These are phyloP conservation scores for Dentipellis sp. DNA, from an alignment of 768 basidiomycete genomes.

Conservation along the genomic window DNA sequence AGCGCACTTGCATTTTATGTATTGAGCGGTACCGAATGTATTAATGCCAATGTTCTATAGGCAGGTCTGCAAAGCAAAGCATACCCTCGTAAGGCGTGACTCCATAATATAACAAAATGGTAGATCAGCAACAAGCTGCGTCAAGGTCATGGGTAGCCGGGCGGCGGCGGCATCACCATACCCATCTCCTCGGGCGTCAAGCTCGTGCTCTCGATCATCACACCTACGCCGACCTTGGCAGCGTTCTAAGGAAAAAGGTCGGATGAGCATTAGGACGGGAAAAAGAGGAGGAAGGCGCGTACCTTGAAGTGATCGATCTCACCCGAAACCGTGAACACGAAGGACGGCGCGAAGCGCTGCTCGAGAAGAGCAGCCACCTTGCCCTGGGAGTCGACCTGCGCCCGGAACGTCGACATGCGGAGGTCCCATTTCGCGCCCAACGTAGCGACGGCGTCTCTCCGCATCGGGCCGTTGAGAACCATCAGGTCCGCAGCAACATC, in stretches of 20 bases:
- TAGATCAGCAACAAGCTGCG: constrained; percentile 5
- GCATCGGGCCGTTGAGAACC: constrained; percentile 65
- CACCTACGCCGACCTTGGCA: constrained; percentile 91
- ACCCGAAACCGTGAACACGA: constrained; percentile 88
- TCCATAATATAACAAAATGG: neutral
- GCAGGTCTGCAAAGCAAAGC: too few relatives aligned
- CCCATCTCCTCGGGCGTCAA: constrained; percentile 80
- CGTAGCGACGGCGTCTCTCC: constrained; percentile 88
- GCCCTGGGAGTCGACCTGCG: constrained; percentile 89
- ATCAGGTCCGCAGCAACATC: constrained; percentile 96
- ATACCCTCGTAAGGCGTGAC: too few relatives aligned
- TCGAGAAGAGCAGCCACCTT: constrained; percentile 94
- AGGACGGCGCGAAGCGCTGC: constrained; percentile 91
- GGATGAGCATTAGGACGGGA: neutral
- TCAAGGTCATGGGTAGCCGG: constrained; percentile 9
- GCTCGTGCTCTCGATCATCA: constrained; percentile 89
- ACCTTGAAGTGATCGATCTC: constrained; percentile 99
- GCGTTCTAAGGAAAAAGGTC: constrained; percentile 49
- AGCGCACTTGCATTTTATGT: too few relatives aligned
- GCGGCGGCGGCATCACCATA: constrained; percentile 21
- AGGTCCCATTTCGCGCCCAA: constrained; percentile 96
- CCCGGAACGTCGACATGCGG: constrained; percentile 86
- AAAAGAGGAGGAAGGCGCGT: constrained; percentile 11
- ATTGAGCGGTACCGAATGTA: constrained; percentile 2
- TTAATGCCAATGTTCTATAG: constrained; percentile 3